phyloP scores from a whole-genome alignment of 176 grass and related monocot species.

The Zea mays region Zm-B73-REFERENCE-NAM-5.0 NC_050105.1:2305501-2306000 shows the following conservation, averaged over 20 bases:
- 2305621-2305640: conserved; percentile 11
- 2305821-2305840: no score
- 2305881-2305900: no score
- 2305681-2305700: conserved; percentile 17
- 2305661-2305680: neutral
- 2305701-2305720: neutral
- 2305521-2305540: no score
- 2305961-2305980: neutral
- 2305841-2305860: no score
- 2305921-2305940: neutral
- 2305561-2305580: conserved; percentile 57
- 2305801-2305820: no score
- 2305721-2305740: no score
- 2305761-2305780: no score
- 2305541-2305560: conserved; percentile 53
- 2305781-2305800: no score
- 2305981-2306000: neutral
- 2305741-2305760: no score
- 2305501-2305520: no score
- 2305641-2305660: neutral
- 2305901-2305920: neutral
- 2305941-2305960: neutral
- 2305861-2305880: no score
- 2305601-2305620: neutral
- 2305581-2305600: conserved; percentile 61